phyloP scores from a whole-genome alignment of 345 rosid genomes.

The Heritiera littoralis region DNA sequence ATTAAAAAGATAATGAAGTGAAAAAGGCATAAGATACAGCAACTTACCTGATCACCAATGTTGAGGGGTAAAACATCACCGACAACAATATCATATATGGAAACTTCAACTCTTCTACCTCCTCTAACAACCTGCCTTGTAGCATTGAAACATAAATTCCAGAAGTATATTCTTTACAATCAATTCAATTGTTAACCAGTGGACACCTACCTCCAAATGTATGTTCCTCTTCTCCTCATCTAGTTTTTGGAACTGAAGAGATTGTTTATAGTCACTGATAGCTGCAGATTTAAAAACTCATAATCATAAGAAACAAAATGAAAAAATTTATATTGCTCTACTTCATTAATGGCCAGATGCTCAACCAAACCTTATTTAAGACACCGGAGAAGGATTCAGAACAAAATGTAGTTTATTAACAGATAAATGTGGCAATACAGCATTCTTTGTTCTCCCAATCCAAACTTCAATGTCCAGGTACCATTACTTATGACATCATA shows the following conservation, averaged over 20 bases:
- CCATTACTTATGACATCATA: background rate
- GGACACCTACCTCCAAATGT: slow-evolving; percentile 68
- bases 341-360: background rate
- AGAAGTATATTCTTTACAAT: slow-evolving; percentile 9
- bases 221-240: slow-evolving; percentile 95
- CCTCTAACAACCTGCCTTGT: slow-evolving; percentile 69
- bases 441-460: background rate
- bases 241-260: slow-evolving; percentile 96
- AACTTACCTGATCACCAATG: slow-evolving; percentile 92
- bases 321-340: background rate
- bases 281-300: slow-evolving; percentile 46
- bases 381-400: background rate
- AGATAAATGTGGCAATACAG: background rate
- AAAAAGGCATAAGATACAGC: slow-evolving; percentile 15
- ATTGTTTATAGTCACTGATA: slow-evolving; percentile 92
- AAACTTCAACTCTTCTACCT: slow-evolving; percentile 77
- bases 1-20: background rate
- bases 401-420: background rate
- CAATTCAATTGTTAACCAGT: slow-evolving; percentile 13
- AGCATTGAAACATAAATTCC: slow-evolving; percentile 17
- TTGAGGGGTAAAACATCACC: slow-evolving; percentile 94
- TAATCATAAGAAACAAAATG: background rate
- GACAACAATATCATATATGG: slow-evolving; percentile 92
- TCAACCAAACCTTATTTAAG: background rate
- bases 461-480: background rate